phyloP scores from a whole-genome alignment of 2,329 filamentous ascomycete genomes.

The Talaromyces islandicus region DNA sequence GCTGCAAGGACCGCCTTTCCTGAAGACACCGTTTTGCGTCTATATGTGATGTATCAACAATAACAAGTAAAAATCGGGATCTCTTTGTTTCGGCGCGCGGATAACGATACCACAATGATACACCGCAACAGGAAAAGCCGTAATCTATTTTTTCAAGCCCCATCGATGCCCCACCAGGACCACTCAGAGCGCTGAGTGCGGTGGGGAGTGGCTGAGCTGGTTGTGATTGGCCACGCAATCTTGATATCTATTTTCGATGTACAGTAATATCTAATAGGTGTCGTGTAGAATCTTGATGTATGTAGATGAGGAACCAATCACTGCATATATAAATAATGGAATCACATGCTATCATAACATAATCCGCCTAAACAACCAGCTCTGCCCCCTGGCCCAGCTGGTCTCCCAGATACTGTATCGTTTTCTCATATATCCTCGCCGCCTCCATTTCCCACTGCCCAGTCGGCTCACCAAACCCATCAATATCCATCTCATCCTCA shows the following conservation, averaged over 20 bases:
- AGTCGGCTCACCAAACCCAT: conserved; percentile 15
- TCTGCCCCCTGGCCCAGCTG: conserved; percentile 47
- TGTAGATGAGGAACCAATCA: background rate
- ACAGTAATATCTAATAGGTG: too few relatives aligned
- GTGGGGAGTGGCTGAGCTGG: background rate
- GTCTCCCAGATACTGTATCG: conserved; percentile 67
- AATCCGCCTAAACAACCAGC: conserved; percentile 9
- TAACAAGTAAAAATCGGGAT: background rate
- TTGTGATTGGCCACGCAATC: background rate
- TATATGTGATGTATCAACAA: background rate
- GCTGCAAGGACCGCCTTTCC: background rate
- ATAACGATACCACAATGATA: background rate
- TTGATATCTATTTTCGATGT: too few relatives aligned
- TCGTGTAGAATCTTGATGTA: too few relatives aligned
- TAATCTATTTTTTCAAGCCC: background rate
- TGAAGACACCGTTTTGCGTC: background rate
- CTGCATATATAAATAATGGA: background rate
- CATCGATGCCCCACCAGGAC: background rate
- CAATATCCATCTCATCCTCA: conserved; percentile 44
- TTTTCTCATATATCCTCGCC: conserved; percentile 72
- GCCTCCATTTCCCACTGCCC: conserved; percentile 59
- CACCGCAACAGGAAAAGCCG: background rate
- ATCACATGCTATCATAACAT: background rate
- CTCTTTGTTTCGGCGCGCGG: background rate
- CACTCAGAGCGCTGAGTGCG: background rate